These are phyloP conservation scores for Ganoderma lingzhi DNA, from an alignment of 1,284 basidiomycete species.

Conservation along the genomic window DNA sequence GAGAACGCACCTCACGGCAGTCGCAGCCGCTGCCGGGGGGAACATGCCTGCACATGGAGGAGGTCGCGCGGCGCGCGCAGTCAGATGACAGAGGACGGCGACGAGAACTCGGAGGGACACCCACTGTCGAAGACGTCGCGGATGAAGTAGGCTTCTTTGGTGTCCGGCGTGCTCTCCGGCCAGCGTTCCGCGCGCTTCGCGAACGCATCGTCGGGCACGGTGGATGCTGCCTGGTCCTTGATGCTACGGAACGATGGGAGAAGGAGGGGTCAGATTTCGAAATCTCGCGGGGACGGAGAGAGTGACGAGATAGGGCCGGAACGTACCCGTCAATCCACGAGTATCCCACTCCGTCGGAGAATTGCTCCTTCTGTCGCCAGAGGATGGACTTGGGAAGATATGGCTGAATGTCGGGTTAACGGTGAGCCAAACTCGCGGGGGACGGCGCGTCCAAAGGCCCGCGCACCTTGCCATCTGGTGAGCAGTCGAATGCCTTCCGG, in stretches of 20 bases:
- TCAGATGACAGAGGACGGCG: constrained; percentile 24
- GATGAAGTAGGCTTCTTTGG: constrained; percentile 98
- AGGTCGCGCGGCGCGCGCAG: neutral
- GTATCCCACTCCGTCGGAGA: constrained; percentile 99
- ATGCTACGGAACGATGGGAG: constrained; percentile 61
- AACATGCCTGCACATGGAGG: constrained; percentile 63
- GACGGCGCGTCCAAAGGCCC: neutral
- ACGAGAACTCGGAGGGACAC: constrained; percentile 29
- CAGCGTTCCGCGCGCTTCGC: constrained; percentile 81
- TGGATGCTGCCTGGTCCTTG: constrained; percentile 85
- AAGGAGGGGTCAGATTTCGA: constrained; percentile 2
- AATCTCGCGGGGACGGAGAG: constrained; percentile 10
- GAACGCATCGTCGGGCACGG: constrained; percentile 87
- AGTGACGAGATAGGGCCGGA: neutral
- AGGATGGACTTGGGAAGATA: constrained; percentile 96
- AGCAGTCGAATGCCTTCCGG: constrained; percentile 95
- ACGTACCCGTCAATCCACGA: constrained; percentile 97
- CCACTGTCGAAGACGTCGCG: constrained; percentile 92
- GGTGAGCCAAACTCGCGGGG: constrained; percentile 2
- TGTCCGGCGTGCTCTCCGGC: constrained; percentile 88
- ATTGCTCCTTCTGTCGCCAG: constrained; percentile 99
- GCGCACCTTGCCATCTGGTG: constrained; percentile 82
- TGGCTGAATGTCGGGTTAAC: constrained; percentile 57
- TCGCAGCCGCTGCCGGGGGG: constrained; percentile 88
- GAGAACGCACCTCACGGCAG: constrained; percentile 83